Percentiles rank a stretch among this genome's conserved stretches.
These are phyloP conservation scores for Sclerotinia sclerotiorum DNA, from an alignment of 2,329 filamentous ascomycete species.

Conservation along the genomic window DNA sequence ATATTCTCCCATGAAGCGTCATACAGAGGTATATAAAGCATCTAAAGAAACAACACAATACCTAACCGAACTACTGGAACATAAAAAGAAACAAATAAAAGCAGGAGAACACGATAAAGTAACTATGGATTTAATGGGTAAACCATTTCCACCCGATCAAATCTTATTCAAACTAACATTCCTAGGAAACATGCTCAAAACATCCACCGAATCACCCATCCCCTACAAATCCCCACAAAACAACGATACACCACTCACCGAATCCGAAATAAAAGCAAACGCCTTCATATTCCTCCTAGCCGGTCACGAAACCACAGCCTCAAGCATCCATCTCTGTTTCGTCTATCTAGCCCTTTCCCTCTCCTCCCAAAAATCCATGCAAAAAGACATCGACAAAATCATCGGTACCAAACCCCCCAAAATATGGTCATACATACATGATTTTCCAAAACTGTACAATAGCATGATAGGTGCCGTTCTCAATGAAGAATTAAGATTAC, in stretches of 20 bases:
- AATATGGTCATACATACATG: slow-evolving; percentile 30
- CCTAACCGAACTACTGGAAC: slow-evolving; percentile 51
- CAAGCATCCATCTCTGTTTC: slow-evolving; percentile 38
- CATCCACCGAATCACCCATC: slow-evolving; percentile 24
- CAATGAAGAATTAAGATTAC: slow-evolving; percentile 56
- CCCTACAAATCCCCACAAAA: slow-evolving; percentile 19
- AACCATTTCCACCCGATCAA: background rate
- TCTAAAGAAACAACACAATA: slow-evolving; percentile 51
- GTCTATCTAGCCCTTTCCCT: slow-evolving; percentile 35
- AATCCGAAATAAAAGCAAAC: slow-evolving; percentile 39
- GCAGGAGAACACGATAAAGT: slow-evolving; percentile 30
- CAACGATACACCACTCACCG: slow-evolving; percentile 24
- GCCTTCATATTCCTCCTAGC: slow-evolving; percentile 40
- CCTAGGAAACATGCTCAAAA: slow-evolving; percentile 33
- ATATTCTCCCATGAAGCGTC: slow-evolving; percentile 44
- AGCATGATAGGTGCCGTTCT: slow-evolving; percentile 32
- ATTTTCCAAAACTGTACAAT: slow-evolving; percentile 36
- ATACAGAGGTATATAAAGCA: slow-evolving; percentile 44
- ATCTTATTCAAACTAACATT: background rate
- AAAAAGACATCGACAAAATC: slow-evolving; percentile 36
- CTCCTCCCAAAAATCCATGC: slow-evolving; percentile 30
- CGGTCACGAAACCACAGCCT: slow-evolving; percentile 41
- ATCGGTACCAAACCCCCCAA: slow-evolving; percentile 30
- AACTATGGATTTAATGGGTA: slow-evolving; percentile 36
- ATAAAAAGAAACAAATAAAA: slow-evolving; percentile 31